Evolutionary conservation across 306 rosid genomes (phyloP).

Genomic region (Coriaria nepalensis): DNA sequence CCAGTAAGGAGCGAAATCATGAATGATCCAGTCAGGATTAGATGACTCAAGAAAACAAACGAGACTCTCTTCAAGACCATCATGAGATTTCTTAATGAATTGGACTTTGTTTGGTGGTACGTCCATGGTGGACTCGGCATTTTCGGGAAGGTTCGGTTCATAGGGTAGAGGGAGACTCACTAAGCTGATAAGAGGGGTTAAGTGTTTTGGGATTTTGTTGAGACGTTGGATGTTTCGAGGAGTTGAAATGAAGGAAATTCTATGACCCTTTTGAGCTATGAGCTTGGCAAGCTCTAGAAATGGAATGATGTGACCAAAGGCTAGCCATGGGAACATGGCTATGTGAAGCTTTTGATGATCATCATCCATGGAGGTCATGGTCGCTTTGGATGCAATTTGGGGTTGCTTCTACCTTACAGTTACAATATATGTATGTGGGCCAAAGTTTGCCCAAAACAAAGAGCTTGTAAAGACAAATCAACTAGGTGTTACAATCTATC

Average conservation of each 20-base stretch:
- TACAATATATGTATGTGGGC: too few relatives aligned
- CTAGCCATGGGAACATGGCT: slow-evolving; percentile 60
- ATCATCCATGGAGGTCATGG: too few relatives aligned
- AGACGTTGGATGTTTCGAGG: slow-evolving; percentile 39
- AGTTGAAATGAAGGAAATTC: slow-evolving; percentile 28
- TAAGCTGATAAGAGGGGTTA: slow-evolving; percentile 16
- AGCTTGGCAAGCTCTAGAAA: slow-evolving; percentile 35
- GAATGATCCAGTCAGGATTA: slow-evolving; percentile 14
- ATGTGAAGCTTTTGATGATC: slow-evolving; percentile 23
- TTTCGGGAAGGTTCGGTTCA: slow-evolving; percentile 12
- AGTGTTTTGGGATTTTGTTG: slow-evolving; percentile 23
- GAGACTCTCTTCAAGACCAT: slow-evolving; percentile 13
- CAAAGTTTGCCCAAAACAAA: too few relatives aligned
- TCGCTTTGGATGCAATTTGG: too few relatives aligned
- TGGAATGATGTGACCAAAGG: slow-evolving; percentile 44
- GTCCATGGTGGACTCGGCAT: slow-evolving; percentile 14
- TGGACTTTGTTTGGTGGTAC: slow-evolving; percentile 5
- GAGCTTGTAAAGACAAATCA: too few relatives aligned
- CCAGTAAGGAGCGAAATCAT: slow-evolving; percentile 19
- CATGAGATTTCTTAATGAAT: slow-evolving; percentile 11
- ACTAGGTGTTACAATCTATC: too few relatives aligned
- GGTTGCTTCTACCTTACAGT: too few relatives aligned
- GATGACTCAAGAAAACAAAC: slow-evolving; percentile 7
- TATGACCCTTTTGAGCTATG: slow-evolving; percentile 42
- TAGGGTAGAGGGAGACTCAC: slow-evolving; percentile 30